phyloP scores from a whole-genome alignment of 73 alveolate genomes.

The Blepharisma japonicum region DNA sequence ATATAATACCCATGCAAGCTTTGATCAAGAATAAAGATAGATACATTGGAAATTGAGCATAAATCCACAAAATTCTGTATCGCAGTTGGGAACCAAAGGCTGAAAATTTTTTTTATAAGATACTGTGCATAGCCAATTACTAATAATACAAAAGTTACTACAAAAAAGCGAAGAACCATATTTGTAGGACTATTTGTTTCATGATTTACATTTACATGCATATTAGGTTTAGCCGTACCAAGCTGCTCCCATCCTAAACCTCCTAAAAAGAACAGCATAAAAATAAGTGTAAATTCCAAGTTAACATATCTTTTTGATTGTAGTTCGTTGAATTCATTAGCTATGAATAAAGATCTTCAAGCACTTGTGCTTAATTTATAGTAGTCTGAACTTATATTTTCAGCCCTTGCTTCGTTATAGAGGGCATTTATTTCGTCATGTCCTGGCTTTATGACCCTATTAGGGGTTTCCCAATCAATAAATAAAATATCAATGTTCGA shows the following conservation, averaged over 20 bases:
- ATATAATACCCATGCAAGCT: constrained; percentile 93
- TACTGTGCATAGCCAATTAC: constrained; percentile 70
- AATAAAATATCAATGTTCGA: constrained; percentile 70
- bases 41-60: constrained; percentile 89
- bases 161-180: constrained; percentile 69
- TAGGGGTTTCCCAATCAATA: constrained; percentile 93
- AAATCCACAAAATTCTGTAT: constrained; percentile 87
- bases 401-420: constrained; percentile 26
- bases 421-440: constrained; percentile 39
- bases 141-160: constrained; percentile 64
- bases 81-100: constrained; percentile 69
- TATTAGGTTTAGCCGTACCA: constrained; percentile 55
- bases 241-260: constrained; percentile 64
- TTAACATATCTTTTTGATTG: constrained; percentile 62
- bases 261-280: constrained; percentile 46
- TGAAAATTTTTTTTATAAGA: constrained; percentile 58
- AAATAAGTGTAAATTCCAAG: constrained; percentile 64
- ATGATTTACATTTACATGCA: constrained; percentile 15
- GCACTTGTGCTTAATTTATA: constrained; percentile 55
- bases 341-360: constrained; percentile 91
- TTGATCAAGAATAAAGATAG: constrained; percentile 88
- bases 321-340: constrained; percentile 88
- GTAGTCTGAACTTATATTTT: neutral
- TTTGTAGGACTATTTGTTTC: constrained; percentile 51
- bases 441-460: constrained; percentile 46